Evolutionary conservation across 768 basidiomycete genomes (phyloP), one percentile per base, ranked within the genome.

Genomic region (Exidia glandulosa): DNA sequence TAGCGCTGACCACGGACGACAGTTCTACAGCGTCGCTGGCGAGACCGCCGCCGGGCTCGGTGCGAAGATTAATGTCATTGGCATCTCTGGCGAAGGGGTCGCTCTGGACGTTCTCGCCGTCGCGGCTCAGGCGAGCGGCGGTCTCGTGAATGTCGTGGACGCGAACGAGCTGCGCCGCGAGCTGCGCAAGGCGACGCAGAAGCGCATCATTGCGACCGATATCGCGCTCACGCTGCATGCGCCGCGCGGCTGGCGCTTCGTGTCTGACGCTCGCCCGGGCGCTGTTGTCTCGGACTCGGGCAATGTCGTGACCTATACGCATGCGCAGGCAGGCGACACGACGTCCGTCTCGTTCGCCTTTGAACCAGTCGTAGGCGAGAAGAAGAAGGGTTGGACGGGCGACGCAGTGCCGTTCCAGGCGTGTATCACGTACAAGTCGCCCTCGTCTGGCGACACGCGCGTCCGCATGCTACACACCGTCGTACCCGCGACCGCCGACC

Each of bases 191-290:
- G 57, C 57, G 9, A 41, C 57, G 7, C 57, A 58, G 57, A 36
- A 45, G n/a, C 57, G 57, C 30, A 3, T 58, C 19, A 31, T 58
- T 30, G 57, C 57, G 7, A 41, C 29, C 27, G 57, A 58, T 30
- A 32, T 58, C 31, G 33, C 29, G 5, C 14, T 58, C 16, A 41
- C 19, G 41, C 16, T 58, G 23, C 41, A 58, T 12, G 1, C 27
- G 4, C 36, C 57, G 29, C 30, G 76, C 79, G 59, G 50, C n/a
- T 60, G 50, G 31, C 27, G 34, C 16, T 56, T 60, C 50, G 16
- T 29, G 36, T 25, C n/a, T 14, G 56, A 61, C 32, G 27, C 60
- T 29, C 32, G 60, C 14, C 32, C 59, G 7, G 59, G 50, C 10
- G 32, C 50, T 12, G 23, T 19, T 12, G n/a, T 55, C 7, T 27